Percentiles rank a stretch among this genome's conserved stretches.
Conservation (phyloP, 371 early-diverging fungal genomes). For the Actinomortierella ambigua region DNA sequence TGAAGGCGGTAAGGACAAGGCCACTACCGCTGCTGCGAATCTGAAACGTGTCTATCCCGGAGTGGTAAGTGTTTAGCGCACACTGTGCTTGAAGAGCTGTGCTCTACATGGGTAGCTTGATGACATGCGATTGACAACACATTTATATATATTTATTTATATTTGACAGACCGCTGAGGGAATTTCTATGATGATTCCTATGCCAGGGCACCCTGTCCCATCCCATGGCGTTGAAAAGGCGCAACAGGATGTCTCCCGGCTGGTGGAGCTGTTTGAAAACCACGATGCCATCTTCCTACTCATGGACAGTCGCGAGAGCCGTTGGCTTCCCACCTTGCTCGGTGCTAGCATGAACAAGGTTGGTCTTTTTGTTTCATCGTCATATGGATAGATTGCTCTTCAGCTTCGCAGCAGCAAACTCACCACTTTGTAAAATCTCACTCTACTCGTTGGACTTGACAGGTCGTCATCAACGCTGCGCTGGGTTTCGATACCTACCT, state of each 20-base stretch:
- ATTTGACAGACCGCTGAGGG: slow-evolving; percentile 68
- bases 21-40: slow-evolving; percentile 81
- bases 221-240: slow-evolving; percentile 47
- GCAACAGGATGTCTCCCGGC: slow-evolving; percentile 53
- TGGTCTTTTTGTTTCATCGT: slow-evolving; percentile 3
- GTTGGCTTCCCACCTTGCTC: slow-evolving; percentile 94
- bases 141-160: slow-evolving; percentile 9
- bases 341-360: slow-evolving; percentile 64
- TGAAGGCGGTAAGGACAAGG: slow-evolving; percentile 86
- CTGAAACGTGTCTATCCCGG: slow-evolving; percentile 81
- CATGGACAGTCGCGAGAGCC: slow-evolving; percentile 94
- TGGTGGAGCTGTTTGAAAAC: slow-evolving; percentile 64
- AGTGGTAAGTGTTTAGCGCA: slow-evolving; percentile 70
- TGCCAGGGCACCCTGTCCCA: slow-evolving; percentile 89
- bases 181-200: slow-evolving; percentile 79
- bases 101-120: slow-evolving; percentile 1
- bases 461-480: slow-evolving; percentile 90
- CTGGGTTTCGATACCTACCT: slow-evolving; percentile 95
- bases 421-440: neutral
- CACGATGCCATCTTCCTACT: slow-evolving; percentile 91
- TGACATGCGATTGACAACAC: neutral
- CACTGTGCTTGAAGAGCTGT: too few species aligned
- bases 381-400: too few species aligned
- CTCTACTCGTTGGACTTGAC: neutral
- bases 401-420: neutral